Evolutionary conservation across 2,329 filamentous ascomycete genomes (phyloP).

Genomic region (Phialophora expanda): DNA sequence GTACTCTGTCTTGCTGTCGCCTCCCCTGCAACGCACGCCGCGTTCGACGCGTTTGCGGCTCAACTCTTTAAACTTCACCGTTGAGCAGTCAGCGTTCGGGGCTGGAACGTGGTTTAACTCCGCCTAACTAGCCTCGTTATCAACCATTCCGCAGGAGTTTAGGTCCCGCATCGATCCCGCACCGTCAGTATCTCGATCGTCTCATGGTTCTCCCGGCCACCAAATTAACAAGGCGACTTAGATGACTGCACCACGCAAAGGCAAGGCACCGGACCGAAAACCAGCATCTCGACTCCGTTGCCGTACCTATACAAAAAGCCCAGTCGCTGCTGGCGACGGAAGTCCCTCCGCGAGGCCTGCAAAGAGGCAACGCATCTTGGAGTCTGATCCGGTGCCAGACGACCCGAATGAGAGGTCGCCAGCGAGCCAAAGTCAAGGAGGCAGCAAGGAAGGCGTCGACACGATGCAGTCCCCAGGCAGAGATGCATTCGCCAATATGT

Average conservation of each 20-base stretch:
- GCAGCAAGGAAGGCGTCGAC: slow-evolving; percentile 23
- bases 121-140: neutral
- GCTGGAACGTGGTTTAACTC: slow-evolving; percentile 1
- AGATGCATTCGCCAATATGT: slow-evolving; percentile 57
- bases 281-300: slow-evolving; percentile 23
- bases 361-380: slow-evolving; percentile 35
- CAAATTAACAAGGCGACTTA: slow-evolving; percentile 24
- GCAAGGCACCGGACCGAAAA: slow-evolving; percentile 32
- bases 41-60: slow-evolving; percentile 3
- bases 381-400: slow-evolving; percentile 33
- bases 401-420: slow-evolving; percentile 25
- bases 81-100: neutral
- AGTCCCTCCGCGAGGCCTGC: slow-evolving; percentile 22
- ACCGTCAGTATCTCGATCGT: slow-evolving; percentile 26
- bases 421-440: slow-evolving; percentile 8
- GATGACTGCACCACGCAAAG: slow-evolving; percentile 38
- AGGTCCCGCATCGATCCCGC: slow-evolving; percentile 13
- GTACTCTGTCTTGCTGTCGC: neutral
- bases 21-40: neutral
- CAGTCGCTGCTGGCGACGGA: slow-evolving; percentile 22
- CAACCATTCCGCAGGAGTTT: neutral
- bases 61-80: neutral
- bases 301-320: slow-evolving; percentile 24
- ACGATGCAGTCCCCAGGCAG: slow-evolving; percentile 36
- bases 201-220: slow-evolving; percentile 8